A percentile compares a stretch with the other conserved stretches of the same genome.
Evolutionary conservation across 176 grass and related monocot genomes (phyloP).

Genomic region (Poa annua): DNA sequence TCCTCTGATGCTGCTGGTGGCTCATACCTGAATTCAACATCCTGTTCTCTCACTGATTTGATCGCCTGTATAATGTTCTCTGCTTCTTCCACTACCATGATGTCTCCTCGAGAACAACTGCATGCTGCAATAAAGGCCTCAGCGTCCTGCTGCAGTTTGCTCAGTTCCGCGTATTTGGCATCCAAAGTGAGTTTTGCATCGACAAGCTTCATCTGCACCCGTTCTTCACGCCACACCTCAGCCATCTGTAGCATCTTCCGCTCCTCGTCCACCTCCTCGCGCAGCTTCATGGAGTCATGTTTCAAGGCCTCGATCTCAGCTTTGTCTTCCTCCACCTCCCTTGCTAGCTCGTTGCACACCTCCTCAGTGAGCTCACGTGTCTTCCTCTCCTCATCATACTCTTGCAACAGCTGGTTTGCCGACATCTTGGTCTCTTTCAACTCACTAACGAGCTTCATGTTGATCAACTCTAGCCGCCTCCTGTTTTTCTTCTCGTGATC

Average conservation of each 20-base stretch:
- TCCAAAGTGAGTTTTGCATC: conserved; percentile 94
- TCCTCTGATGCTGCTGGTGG: conserved; percentile 74
- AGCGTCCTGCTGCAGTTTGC: conserved; percentile 64
- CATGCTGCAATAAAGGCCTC: conserved; percentile 55
- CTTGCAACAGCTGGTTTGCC: conserved; percentile 74
- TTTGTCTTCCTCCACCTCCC: conserved; percentile 96
- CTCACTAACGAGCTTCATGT: conserved; percentile 83
- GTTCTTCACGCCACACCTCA: conserved; percentile 96
- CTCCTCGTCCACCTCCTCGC: conserved; percentile 87
- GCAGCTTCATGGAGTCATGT: conserved; percentile 65
- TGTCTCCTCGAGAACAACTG: conserved; percentile 52
- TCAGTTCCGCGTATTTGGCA: conserved; percentile 69
- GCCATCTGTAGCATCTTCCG: conserved; percentile 98
- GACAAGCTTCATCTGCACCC: conserved; percentile 96
- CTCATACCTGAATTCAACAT: conserved; percentile 74
- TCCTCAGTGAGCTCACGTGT: conserved; percentile 83
- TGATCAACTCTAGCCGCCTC: conserved; percentile 69
- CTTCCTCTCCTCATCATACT: conserved; percentile 85
- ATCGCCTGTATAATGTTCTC: conserved; percentile 66
- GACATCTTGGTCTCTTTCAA: conserved; percentile 75
- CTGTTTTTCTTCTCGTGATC: conserved; percentile 84
- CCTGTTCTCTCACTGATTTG: conserved; percentile 59
- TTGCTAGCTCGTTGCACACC: conserved; percentile 90
- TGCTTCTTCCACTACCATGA: conserved; percentile 56
- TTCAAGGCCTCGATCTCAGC: conserved; percentile 84